Conservation (phyloP, 1,284 basidiomycete species). For the Marasmius sp. region DNA sequence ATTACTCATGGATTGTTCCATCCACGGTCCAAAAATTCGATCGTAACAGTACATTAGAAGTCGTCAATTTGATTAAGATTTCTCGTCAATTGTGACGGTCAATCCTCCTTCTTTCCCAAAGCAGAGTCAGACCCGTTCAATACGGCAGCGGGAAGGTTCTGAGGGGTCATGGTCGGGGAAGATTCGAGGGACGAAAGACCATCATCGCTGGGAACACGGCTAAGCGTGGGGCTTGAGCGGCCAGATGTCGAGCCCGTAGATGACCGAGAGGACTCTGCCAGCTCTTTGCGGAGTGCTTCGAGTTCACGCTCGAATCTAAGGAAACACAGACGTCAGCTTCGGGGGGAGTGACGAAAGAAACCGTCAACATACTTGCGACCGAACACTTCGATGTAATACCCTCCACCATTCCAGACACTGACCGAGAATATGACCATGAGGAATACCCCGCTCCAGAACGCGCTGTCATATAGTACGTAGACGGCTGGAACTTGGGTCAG, state of each 20-base stretch:
- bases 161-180: slow-evolving; percentile 5
- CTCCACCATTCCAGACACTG: slow-evolving; percentile 84
- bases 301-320: slow-evolving; percentile 86
- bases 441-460: slow-evolving; percentile 75
- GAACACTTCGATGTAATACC: slow-evolving; percentile 93
- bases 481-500: slow-evolving; percentile 87
- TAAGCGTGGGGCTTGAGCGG: slow-evolving; percentile 14
- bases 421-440: slow-evolving; percentile 78
- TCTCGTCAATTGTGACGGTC: neutral
- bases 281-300: slow-evolving; percentile 83
- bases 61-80: neutral
- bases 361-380: slow-evolving; percentile 77
- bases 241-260: neutral
- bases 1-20: too few species aligned
- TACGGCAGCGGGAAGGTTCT: neutral
- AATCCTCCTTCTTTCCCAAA: neutral
- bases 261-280: slow-evolving; percentile 51
- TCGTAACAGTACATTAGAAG: neutral
- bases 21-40: too few species aligned
- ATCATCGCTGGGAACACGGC: slow-evolving; percentile 35
- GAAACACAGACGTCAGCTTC: slow-evolving; percentile 8
- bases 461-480: slow-evolving; percentile 76
- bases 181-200: slow-evolving; percentile 36
- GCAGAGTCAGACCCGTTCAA: neutral
- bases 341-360: slow-evolving; percentile 1